These are phyloP conservation scores for Oryza glumipatula DNA, from an alignment of 176 grass and related monocot genomes.

Conservation along the genomic window DNA sequence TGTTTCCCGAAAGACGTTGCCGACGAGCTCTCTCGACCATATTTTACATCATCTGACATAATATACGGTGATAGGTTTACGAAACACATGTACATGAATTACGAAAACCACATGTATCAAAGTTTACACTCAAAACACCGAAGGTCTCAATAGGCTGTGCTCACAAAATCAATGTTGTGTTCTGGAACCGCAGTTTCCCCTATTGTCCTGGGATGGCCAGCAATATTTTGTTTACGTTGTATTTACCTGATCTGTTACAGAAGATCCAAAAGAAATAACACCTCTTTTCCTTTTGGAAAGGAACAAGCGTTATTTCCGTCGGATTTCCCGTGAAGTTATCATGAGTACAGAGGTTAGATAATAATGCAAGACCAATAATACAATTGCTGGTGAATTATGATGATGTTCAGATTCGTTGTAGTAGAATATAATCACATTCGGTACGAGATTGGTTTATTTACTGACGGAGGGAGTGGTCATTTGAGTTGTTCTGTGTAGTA, in stretches of 20 bases:
- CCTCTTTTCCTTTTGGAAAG: no score
- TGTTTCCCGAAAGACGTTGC: neutral
- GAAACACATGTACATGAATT: slow-evolving; percentile 17
- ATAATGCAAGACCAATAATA: no score
- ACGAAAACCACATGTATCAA: neutral
- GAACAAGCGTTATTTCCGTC: no score
- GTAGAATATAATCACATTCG: no score
- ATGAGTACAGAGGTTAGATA: no score
- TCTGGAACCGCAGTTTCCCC: neutral
- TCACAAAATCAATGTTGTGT: neutral
- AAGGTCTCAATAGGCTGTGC: neutral
- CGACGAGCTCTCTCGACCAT: neutral
- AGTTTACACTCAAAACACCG: neutral
- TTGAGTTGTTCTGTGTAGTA: no score
- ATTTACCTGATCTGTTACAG: neutral
- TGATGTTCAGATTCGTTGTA: no score
- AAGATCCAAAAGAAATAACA: neutral
- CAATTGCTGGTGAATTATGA: no score
- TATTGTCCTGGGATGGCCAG: neutral
- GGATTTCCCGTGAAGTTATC: no score
- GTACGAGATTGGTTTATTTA: no score
- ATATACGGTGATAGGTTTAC: neutral
- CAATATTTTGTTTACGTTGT: neutral
- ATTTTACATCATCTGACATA: neutral
- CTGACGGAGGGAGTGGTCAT: no score